Conservation (phyloP, 2,329 filamentous ascomycete species). For the Didymella keratinophila region DNA sequence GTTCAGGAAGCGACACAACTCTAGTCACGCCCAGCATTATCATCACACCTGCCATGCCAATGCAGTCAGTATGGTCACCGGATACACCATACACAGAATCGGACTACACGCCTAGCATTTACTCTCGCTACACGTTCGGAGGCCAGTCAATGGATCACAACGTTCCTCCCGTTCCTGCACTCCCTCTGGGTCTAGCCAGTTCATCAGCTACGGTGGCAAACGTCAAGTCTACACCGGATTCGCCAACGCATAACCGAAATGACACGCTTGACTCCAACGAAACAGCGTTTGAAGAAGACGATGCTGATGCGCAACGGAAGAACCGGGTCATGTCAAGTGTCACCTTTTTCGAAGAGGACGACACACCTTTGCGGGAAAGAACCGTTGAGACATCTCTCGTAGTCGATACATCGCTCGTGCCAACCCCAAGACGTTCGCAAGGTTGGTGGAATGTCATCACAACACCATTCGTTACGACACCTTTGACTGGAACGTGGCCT, state of each 20-base stretch:
- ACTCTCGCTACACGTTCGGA: slow-evolving; percentile 63
- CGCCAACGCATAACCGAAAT: slow-evolving; percentile 34
- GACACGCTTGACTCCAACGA: slow-evolving; percentile 48
- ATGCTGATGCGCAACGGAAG: slow-evolving; percentile 54
- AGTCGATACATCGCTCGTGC: slow-evolving; percentile 51
- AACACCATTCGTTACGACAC: slow-evolving; percentile 67
- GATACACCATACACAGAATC: slow-evolving; percentile 65
- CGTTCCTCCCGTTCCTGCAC: slow-evolving; percentile 61
- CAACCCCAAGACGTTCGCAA: slow-evolving; percentile 65
- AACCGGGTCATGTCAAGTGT: slow-evolving; percentile 62
- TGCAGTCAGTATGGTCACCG: slow-evolving; percentile 66
- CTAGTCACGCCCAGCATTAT: slow-evolving; percentile 60
- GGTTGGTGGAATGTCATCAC: slow-evolving; percentile 83
- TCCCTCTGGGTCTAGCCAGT: slow-evolving; percentile 37
- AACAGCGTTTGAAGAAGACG: slow-evolving; percentile 59
- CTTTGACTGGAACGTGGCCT: slow-evolving; percentile 48
- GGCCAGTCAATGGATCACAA: slow-evolving; percentile 42
- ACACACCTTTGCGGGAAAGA: slow-evolving; percentile 46
- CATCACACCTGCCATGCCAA: slow-evolving; percentile 61
- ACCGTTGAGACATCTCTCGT: slow-evolving; percentile 44
- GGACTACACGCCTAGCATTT: slow-evolving; percentile 66
- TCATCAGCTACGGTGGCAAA: slow-evolving; percentile 13
- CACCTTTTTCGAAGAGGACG: slow-evolving; percentile 76
- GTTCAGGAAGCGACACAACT: slow-evolving; percentile 50
- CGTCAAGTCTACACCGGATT: slow-evolving; percentile 8